Base-by-base conservation (phyloP, 768 basidiomycete genomes). In the Auriscalpium microsporum region DNA sequence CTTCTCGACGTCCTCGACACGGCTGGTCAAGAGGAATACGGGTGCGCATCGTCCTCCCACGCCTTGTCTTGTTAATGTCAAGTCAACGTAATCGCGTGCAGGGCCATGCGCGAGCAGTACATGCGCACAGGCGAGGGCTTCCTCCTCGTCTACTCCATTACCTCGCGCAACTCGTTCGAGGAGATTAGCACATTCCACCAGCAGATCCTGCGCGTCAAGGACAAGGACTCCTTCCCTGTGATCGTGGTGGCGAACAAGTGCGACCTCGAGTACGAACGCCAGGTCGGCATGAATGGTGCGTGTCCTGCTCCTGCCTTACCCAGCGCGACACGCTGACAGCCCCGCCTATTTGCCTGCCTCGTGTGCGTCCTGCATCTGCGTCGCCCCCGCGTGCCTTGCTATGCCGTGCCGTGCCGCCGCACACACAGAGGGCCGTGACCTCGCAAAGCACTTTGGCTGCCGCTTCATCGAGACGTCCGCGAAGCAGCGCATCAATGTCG, bases 61-160 rank as follows among this genome's bases (percentile, higher is more conserved):
- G 28, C 28, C 7, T 28, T 28, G 4, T 28, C 28, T 28, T 28
- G 28, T 28, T 28, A 28, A 28, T 28, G 28, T 28, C 28, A 28
- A 28, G 28, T 28, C 28, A 4, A 28, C 28, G n/a, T 19, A 33
- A 19, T 36, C 14, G 40, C 59, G 17, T 57, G 50, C 67, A 94
- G 92, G 56, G 95, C 95, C 21, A 97, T 98, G 95, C 86, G 95
- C 48, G 95, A 98, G 67, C 95, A 97, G 67, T 98, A 98, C 75
- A 98, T 97, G 94, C 84, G 94, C 52, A 93, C 94, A 28, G 95
- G 95, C 58, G 94, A 98, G 71, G 95, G 94, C 10, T 98, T 98
- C 78, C 81, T 98, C 45, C 84, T 98, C 59, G 94, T 97, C 56
- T 98, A 98, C 72, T 93, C 92, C 51, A 97, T 96, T 73, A 96